Base-by-base conservation (phyloP, 2,329 filamentous ascomycete species). In the Ilyonectria destructans region DNA sequence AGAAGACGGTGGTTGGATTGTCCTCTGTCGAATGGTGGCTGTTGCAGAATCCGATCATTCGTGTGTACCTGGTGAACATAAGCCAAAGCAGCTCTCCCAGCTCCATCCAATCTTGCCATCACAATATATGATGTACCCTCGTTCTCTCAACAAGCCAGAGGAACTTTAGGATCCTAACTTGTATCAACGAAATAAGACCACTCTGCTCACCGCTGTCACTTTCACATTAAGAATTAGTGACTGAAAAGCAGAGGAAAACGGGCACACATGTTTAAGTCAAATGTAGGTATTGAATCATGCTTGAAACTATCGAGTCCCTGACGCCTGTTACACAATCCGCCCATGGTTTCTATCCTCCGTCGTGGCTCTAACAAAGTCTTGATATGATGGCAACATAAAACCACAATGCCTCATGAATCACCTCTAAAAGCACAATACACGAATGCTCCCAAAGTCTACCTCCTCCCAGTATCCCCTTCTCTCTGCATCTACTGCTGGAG, bases 401-500 rank as follows among this genome's bases (percentile, higher is more conserved):
- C 65, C 64, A 67, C 54, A 63, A n/a, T 57, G 6, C 21, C 62
- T 56, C 66, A 65, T 73, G 70, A 74, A 72, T 65, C 65, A 65
- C 65, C 69, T 68, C 52, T 70, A 69, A 69, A 71, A 65, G 66
- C 60, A 73, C 58, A 66, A 48, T 57, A 48, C 48, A 62, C 54
- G 57, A 40, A 68, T 67, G 9, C 29, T 45, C 61, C 67, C 58
- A 57, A 55, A 61, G 23, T 58, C 54, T 56, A 64, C 66, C 57
- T 37, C 29, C 48, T 51, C 52, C 46, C 9, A 43, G 31, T n/a
- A 21, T 31, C 9, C 59, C 17, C 21, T 35, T 58, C 23, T 46
- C 37, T 62, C 33, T 60, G 12, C 52, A 48, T 69, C 67, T 81
- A 85, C 77, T 83, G 85, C 72, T 83, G 80, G 62, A 90, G 77